These are phyloP conservation scores for Ceratocystis huliohia DNA, from an alignment of 2,329 filamentous ascomycete genomes.

Conservation along the genomic window DNA sequence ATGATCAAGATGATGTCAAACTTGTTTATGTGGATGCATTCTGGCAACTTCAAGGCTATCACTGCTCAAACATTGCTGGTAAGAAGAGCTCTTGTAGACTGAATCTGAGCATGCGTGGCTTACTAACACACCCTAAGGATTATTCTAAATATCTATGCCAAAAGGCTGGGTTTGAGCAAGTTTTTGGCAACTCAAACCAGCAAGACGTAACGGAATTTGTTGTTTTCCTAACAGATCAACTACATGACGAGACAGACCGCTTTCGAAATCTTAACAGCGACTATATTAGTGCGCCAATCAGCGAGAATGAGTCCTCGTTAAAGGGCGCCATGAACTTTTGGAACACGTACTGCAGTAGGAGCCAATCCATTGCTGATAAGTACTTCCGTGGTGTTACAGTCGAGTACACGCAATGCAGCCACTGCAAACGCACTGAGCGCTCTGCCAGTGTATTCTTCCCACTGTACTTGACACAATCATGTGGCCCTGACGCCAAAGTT, in stretches of 20 bases:
- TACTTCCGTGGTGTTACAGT: slow-evolving; percentile 69
- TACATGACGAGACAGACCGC: slow-evolving; percentile 75
- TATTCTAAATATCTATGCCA: slow-evolving; percentile 37
- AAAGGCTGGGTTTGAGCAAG: slow-evolving; percentile 24
- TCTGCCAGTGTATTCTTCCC: slow-evolving; percentile 44
- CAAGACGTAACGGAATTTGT: slow-evolving; percentile 91
- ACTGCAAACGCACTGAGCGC: slow-evolving; percentile 34
- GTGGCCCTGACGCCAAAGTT: slow-evolving; percentile 23
- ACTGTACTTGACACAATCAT: slow-evolving; percentile 28
- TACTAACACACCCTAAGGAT: slow-evolving; percentile 31
- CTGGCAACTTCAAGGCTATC: slow-evolving; percentile 38
- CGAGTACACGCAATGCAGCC: slow-evolving; percentile 49
- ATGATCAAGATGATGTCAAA: slow-evolving; percentile 48
- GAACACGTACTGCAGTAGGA: slow-evolving; percentile 54
- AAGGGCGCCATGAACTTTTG: slow-evolving; percentile 60
- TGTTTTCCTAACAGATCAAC: slow-evolving; percentile 63
- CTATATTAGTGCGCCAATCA: slow-evolving; percentile 18
- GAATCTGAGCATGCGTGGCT: background rate
- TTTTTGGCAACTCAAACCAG: slow-evolving; percentile 62
- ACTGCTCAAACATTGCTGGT: slow-evolving; percentile 47
- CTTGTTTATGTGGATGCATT: slow-evolving; percentile 44
- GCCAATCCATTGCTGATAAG: slow-evolving; percentile 63
- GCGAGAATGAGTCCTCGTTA: slow-evolving; percentile 12
- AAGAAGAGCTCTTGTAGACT: slow-evolving; percentile 24
- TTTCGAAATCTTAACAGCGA: slow-evolving; percentile 32